These are phyloP conservation scores for Citrus hindsii DNA, from an alignment of 345 rosid genomes.

Conservation along the genomic window DNA sequence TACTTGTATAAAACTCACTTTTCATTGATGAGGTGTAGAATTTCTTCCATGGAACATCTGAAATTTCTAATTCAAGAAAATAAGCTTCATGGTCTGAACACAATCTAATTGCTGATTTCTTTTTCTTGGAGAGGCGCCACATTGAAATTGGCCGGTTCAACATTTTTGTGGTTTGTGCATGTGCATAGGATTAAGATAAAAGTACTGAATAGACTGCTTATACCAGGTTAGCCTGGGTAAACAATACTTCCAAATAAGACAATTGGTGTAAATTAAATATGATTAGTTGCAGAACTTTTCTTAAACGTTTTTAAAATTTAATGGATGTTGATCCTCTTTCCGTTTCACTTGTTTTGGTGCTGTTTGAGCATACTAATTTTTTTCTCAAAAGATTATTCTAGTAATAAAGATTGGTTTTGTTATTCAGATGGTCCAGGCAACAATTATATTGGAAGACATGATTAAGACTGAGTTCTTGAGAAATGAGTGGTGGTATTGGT, in stretches of 20 bases:
- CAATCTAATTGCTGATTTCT: background rate
- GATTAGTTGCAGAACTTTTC: background rate
- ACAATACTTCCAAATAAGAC: background rate
- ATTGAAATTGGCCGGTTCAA: background rate
- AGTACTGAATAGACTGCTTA: background rate
- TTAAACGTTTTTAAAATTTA: background rate
- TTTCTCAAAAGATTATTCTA: background rate
- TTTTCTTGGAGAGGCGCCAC: background rate
- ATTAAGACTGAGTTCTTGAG: constrained; percentile 69
- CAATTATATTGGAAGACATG: constrained; percentile 82
- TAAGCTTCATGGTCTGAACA: background rate
- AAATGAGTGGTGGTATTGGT: constrained; percentile 99
- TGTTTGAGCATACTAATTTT: background rate
- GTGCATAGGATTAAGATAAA: background rate
- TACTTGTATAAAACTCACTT: background rate
- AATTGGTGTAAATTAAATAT: background rate
- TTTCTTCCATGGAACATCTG: background rate
- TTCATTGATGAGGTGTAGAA: background rate
- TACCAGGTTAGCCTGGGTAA: background rate
- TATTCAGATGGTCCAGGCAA: constrained; percentile 86
- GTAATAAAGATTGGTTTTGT: background rate
- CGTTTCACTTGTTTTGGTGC: background rate
- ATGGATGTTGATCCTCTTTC: background rate
- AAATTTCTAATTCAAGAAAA: background rate
- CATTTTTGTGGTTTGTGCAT: background rate